These are phyloP conservation scores for Neocatenulostroma microsporum DNA, from an alignment of 2,329 filamentous ascomycete genomes.

Conservation along the genomic window DNA sequence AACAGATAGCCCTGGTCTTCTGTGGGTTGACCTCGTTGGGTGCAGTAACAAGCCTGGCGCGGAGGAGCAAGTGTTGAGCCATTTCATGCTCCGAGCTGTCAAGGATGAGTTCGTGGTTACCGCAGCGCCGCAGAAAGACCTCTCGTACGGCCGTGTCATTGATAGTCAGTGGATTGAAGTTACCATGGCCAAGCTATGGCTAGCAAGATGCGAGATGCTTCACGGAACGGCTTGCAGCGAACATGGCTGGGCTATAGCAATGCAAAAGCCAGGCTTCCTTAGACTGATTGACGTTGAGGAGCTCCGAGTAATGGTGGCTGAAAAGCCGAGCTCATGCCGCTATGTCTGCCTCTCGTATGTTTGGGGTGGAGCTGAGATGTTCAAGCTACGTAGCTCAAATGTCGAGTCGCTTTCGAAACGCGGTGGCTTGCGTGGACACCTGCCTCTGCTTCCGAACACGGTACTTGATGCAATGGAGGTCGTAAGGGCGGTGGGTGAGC, in stretches of 20 bases:
- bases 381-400: neutral
- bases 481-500: neutral
- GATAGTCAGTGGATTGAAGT: conserved; percentile 1
- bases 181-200: neutral
- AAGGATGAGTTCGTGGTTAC: neutral
- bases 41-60: neutral
- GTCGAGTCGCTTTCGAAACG: neutral
- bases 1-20: neutral
- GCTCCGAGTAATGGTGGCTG: neutral
- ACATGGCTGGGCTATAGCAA: conserved; percentile 1
- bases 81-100: conserved; percentile 1
- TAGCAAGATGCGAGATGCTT: neutral
- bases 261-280: conserved; percentile 1
- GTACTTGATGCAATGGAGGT: neutral
- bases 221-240: conserved; percentile 1
- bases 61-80: neutral
- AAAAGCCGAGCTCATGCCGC: neutral
- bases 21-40: neutral
- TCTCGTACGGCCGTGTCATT: conserved; percentile 1
- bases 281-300: conserved; percentile 1
- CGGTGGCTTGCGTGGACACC: neutral
- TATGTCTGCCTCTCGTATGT: conserved; percentile 1
- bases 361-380: neutral
- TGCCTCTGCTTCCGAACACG: neutral
- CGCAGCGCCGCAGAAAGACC: neutral